Evolutionary conservation across 805 yeast genomes (phyloP), one percentile per base, ranked within the genome.

Genomic region (Starmerella sirachaensis): DNA sequence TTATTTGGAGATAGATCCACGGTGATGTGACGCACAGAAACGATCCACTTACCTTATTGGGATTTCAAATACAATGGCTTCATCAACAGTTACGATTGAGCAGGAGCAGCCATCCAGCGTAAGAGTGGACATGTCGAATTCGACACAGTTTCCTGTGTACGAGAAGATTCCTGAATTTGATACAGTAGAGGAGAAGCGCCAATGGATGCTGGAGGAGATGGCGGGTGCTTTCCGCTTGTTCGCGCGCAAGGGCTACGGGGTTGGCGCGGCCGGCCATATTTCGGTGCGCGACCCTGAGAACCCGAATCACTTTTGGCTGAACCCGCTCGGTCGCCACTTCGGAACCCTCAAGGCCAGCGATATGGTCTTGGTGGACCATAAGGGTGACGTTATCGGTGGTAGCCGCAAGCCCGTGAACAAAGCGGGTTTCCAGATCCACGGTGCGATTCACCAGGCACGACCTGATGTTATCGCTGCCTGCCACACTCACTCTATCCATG

Each of bases 241-340:
- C 56, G 85, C 82, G n/a, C 68, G 93, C 53, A 72, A 70, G 48
- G 83, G 82, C 13, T 82, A 62, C 58, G 65, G 75, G 13, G 84
- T 80, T 56, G 94, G 93, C 12, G 58, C 74, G 16, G 84, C 93
- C 0, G 94, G 94, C 17, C 94, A 83, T 55, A 82, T 83, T 41
- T 78, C 91, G 7, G 69, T 83, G 10, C 69, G 91, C 49, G 94
- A 83, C 53, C 94, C 94, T 3, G 74, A 79, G 30, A 74, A 77
- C 46, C 78, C 78, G n/a, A 56, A 65, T 31, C 79, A 88, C 3
- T 83, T 83, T 57, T 83, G 94, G 94, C 80, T 83, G 56, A 83
- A 83, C 59, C 94, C 94, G 4, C 62, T 83, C 46, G 88, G 79
- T n/a, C 69, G 66, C 47, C 94, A 83, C 58, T 83, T 79, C 56